Base-by-base conservation (phyloP, 441 rosid genomes). In the Isatis lusitanica region DNA sequence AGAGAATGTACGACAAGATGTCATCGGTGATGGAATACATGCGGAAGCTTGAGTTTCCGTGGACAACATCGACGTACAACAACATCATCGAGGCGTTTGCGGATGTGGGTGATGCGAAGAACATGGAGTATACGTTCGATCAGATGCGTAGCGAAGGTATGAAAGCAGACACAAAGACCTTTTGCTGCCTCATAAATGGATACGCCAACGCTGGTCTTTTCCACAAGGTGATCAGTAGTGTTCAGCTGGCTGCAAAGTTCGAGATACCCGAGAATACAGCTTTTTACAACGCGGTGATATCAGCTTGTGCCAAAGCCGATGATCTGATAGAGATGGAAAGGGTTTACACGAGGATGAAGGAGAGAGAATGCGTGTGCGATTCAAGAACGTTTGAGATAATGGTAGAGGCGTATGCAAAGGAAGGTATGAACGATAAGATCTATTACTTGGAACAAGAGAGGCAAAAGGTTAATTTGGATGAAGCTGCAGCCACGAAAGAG, bases 281-380 rank as follows among this genome's bases (percentile, higher is more conserved):
- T 1, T 88, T 94, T 47, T 87, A 77, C 63, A 94, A 90, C 56
- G 87, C 94, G 0, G 84, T 94, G 13, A 84, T 94, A 76, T 84
- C 85, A 6, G 97, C 97, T 1, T 94, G 96, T 55, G 93, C 88
- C 1, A 94, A 78, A 80, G 92, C 94, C 0, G 92, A 83, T 35
- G 98, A 92, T 83, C 73, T 92, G 73, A 79, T 88, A 83, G 98
- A 94, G 87, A 92, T 94, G 97, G 98, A 90, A 76, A 86, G 96
- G 74, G 95, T 89, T 43, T 94, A 80, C 70, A 81, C 78, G 68
- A 79, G 83, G 63, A 92, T 94, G 99, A 92, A 85, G 74, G 94
- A 87, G 39, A 84, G 83, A 67, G 84, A 85, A 38, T 87, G 90
- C 28, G 83, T 47, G 10, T 83, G 83, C 1, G 88, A 90, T 82